Percentiles rank a stretch among this genome's conserved stretches.
These are phyloP conservation scores for Tricholoma flavovirens DNA, from an alignment of 768 basidiomycete genomes.

Conservation along the genomic window DNA sequence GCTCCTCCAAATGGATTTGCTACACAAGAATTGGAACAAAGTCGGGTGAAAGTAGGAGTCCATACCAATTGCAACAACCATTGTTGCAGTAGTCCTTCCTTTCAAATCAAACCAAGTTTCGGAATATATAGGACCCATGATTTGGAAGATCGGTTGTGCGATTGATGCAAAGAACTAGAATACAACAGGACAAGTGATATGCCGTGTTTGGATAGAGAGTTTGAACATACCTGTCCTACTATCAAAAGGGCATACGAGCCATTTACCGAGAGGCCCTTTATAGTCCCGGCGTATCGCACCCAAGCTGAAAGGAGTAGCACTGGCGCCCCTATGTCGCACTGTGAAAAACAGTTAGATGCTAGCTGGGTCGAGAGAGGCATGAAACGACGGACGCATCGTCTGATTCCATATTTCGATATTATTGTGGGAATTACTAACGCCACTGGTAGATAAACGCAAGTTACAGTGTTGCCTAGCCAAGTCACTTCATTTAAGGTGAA, in stretches of 20 bases:
- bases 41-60: background rate
- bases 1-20: slow-evolving; percentile 75
- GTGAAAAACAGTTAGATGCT: background rate
- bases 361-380: background rate
- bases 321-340: slow-evolving; percentile 60
- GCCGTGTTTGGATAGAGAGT: background rate
- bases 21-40: slow-evolving; percentile 20
- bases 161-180: slow-evolving; percentile 54
- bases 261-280: slow-evolving; percentile 40
- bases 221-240: slow-evolving; percentile 55
- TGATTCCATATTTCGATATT: slow-evolving; percentile 54
- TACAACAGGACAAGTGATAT: background rate
- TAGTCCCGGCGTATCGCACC: slow-evolving; percentile 72
- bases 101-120: slow-evolving; percentile 79
- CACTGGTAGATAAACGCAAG: slow-evolving; percentile 55
- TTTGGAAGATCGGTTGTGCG: slow-evolving; percentile 69
- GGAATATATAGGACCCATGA: slow-evolving; percentile 75
- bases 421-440: slow-evolving; percentile 56
- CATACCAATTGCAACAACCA: slow-evolving; percentile 48
- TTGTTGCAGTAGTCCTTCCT: slow-evolving; percentile 73
- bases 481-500: slow-evolving; percentile 69
- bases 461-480: slow-evolving; percentile 73
- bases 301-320: slow-evolving; percentile 60
- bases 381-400: slow-evolving; percentile 48
- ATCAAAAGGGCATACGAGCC: slow-evolving; percentile 64